Percentiles rank a stretch among this genome's conserved stretches.
Conservation (phyloP, 2,329 filamentous ascomycete species). For the Ceratocystis cacaofunesta region DNA sequence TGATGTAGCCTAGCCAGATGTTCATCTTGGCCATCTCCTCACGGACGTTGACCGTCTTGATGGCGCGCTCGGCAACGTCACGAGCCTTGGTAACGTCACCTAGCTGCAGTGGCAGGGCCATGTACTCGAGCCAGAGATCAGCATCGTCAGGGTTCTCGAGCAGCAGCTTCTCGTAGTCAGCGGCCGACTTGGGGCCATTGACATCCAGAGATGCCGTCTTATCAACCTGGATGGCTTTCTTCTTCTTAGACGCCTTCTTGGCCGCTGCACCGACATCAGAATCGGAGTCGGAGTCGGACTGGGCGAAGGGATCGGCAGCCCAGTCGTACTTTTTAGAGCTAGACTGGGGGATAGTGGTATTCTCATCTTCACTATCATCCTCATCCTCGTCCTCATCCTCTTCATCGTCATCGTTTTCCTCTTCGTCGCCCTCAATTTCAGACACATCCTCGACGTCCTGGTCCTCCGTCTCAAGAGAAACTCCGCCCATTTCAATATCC, state of each 20-base stretch:
- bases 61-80: constrained; percentile 76
- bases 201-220: constrained; percentile 82
- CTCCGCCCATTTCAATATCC: constrained; percentile 34
- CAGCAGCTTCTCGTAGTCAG: constrained; percentile 86
- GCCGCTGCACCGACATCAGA: constrained; percentile 35
- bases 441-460: constrained; percentile 29
- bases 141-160: constrained; percentile 90
- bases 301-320: constrained; percentile 55
- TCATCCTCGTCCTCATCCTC: constrained; percentile 26
- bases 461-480: constrained; percentile 23
- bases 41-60: constrained; percentile 78
- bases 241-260: constrained; percentile 54
- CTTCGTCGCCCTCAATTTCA: constrained; percentile 28
- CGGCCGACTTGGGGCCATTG: constrained; percentile 73
- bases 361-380: constrained; percentile 24
- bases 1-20: constrained; percentile 87
- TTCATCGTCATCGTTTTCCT: constrained; percentile 27
- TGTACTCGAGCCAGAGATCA: constrained; percentile 86
- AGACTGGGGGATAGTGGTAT: constrained; percentile 24
- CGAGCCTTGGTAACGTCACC: constrained; percentile 79
- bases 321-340: constrained; percentile 78
- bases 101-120: constrained; percentile 94
- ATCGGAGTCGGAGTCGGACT: constrained; percentile 38
- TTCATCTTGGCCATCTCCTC: constrained; percentile 90
- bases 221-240: constrained; percentile 63